Percentiles rank a stretch among this genome's conserved stretches.
phyloP scores from a whole-genome alignment of 2,329 filamentous ascomycete species.

The Epicoccum nigrum region DNA sequence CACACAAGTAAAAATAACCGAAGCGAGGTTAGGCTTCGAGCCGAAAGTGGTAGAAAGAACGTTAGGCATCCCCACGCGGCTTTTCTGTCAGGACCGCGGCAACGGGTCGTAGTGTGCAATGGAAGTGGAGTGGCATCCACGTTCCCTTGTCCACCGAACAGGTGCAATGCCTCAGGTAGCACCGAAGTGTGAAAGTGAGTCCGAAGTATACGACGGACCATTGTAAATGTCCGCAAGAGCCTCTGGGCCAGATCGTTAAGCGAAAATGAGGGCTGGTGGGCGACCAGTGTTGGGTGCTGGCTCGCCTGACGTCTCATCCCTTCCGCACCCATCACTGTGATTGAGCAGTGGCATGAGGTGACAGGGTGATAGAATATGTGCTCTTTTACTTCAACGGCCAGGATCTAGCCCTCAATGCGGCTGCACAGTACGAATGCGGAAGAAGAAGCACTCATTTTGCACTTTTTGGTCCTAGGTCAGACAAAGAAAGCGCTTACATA shows the following conservation, averaged over 20 bases:
- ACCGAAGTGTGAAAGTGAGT: slow-evolving; percentile 9
- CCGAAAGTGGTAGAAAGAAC: background rate
- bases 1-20: background rate
- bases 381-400: too few species aligned
- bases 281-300: slow-evolving; percentile 4
- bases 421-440: background rate
- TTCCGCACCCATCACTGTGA: background rate
- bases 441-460: background rate
- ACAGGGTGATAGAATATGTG: too few species aligned
- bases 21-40: background rate
- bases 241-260: background rate
- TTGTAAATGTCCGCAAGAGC: background rate
- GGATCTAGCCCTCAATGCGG: too few species aligned
- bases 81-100: slow-evolving; percentile 2
- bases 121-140: slow-evolving; percentile 3
- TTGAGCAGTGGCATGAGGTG: background rate
- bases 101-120: background rate
- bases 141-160: slow-evolving; percentile 1
- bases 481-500: background rate
- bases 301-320: slow-evolving; percentile 3
- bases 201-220: slow-evolving; percentile 7
- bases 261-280: slow-evolving; percentile 4
- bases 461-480: background rate
- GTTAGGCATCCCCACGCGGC: background rate
- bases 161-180: slow-evolving; percentile 4